These are phyloP conservation scores for Colletotrichum graminicola DNA, from an alignment of 2,329 filamentous ascomycete species.

Conservation along the genomic window DNA sequence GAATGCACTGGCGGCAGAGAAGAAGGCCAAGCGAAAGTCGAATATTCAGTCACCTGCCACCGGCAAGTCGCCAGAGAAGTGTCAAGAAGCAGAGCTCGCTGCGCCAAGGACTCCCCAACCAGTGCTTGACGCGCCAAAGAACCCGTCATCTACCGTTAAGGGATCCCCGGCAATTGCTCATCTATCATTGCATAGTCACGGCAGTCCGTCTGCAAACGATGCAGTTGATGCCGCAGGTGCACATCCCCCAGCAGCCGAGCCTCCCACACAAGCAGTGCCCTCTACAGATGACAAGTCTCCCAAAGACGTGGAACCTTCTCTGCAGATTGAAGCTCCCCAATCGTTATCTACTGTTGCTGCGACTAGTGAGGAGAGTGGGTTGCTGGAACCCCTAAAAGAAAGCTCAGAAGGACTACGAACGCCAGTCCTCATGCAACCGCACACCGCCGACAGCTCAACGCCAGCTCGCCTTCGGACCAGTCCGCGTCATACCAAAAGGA, in stretches of 20 bases:
- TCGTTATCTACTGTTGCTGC: not conserved
- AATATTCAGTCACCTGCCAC: conserved; percentile 46
- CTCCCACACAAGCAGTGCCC: not conserved
- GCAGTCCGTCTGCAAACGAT: conserved; percentile 7
- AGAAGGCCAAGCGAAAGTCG: conserved; percentile 51
- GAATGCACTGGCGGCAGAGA: conserved; percentile 56
- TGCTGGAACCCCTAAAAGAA: not conserved
- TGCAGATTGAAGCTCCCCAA: not conserved
- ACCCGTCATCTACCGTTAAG: conserved; percentile 35
- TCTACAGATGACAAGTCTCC: not conserved
- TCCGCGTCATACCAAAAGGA: conserved; percentile 10
- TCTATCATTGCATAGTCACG: not conserved
- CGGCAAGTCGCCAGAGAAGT: conserved; percentile 15
- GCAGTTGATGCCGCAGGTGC: not conserved
- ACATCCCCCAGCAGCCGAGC: not conserved
- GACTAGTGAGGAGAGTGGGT: not conserved
- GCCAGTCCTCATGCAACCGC: not conserved
- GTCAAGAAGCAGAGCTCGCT: conserved; percentile 8
- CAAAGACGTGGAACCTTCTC: not conserved
- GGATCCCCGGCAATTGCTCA: conserved; percentile 16
- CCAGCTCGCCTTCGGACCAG: not conserved
- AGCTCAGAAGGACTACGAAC: conserved; percentile 3
- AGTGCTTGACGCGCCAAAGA: conserved; percentile 40
- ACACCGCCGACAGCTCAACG: not conserved
- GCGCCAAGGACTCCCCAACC: conserved; percentile 27